phyloP scores from a whole-genome alignment of 495 filamentous ascomycete genomes.

The Talaromyces adpressus region DNA sequence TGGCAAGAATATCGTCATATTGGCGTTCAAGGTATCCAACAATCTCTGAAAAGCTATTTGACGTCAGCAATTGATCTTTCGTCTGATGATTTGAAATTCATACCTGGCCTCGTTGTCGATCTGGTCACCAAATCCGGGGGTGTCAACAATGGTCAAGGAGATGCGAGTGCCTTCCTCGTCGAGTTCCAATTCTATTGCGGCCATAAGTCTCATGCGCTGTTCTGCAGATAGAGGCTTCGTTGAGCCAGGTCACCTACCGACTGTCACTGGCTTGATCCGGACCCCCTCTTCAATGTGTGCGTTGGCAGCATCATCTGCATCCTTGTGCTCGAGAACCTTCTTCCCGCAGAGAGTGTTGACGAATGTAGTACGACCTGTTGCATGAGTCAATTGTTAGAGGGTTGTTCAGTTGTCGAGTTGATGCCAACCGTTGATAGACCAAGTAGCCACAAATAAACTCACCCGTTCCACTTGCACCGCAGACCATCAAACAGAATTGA shows the following conservation, averaged over 20 bases:
- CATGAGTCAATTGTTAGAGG: not conserved
- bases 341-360: conserved; percentile 99
- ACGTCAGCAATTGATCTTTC: conserved; percentile 17
- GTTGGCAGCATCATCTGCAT: conserved; percentile 77
- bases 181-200: conserved; percentile 72
- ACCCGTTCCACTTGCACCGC: conserved; percentile 97
- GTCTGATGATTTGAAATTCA: conserved; percentile 14
- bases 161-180: conserved; percentile 98
- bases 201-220: conserved; percentile 6
- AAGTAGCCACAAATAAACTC: conserved; percentile 24
- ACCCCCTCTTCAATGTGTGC: conserved; percentile 95
- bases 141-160: conserved; percentile 96
- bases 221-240: not conserved
- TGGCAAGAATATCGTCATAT: conserved; percentile 97
- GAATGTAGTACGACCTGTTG: conserved; percentile 87
- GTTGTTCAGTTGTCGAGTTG: not conserved
- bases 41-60: conserved; percentile 82
- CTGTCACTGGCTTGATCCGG: conserved; percentile 95
- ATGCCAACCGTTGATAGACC: not conserved
- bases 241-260: conserved; percentile 59
- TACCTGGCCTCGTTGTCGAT: conserved; percentile 99
- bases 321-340: conserved; percentile 79
- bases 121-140: conserved; percentile 96
- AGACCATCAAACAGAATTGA: conserved; percentile 99
- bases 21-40: conserved; percentile 96